These are phyloP conservation scores for Ajuga chamaepitys DNA, from an alignment of 257 asterid species.

Conservation along the genomic window DNA sequence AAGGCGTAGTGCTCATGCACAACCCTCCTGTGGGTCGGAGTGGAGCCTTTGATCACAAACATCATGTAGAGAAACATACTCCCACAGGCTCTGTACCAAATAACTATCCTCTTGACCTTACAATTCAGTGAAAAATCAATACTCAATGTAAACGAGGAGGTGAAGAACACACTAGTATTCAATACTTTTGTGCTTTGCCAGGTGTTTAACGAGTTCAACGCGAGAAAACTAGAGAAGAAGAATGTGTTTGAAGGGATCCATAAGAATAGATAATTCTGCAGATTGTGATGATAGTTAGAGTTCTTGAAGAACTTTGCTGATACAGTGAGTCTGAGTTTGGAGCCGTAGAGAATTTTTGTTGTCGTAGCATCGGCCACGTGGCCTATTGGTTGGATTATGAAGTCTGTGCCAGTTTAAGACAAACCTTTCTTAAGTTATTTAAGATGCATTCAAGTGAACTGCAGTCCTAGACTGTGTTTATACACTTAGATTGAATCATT, in stretches of 20 bases:
- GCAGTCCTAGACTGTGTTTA: too few relatives aligned
- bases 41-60: constrained; percentile 50
- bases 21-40: constrained; percentile 35
- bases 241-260: constrained; percentile 43
- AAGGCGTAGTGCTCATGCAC: constrained; percentile 35
- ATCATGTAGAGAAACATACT: constrained; percentile 60
- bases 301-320: constrained; percentile 43
- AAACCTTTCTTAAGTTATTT: constrained; percentile 24
- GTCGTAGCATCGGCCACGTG: constrained; percentile 37
- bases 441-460: not conserved
- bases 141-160: constrained; percentile 26
- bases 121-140: constrained; percentile 44
- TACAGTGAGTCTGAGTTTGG: constrained; percentile 37
- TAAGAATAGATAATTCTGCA: constrained; percentile 33
- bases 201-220: constrained; percentile 42
- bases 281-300: constrained; percentile 49
- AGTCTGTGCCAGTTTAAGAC: constrained; percentile 34
- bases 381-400: constrained; percentile 47
- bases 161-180: constrained; percentile 49
- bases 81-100: constrained; percentile 55
- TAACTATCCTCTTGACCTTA: constrained; percentile 34
- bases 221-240: constrained; percentile 42
- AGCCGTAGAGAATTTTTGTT: constrained; percentile 41
- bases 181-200: constrained; percentile 65
- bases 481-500: too few relatives aligned